Conservation (phyloP, 495 filamentous ascomycete species). For the Schizothecium vesticola region DNA sequence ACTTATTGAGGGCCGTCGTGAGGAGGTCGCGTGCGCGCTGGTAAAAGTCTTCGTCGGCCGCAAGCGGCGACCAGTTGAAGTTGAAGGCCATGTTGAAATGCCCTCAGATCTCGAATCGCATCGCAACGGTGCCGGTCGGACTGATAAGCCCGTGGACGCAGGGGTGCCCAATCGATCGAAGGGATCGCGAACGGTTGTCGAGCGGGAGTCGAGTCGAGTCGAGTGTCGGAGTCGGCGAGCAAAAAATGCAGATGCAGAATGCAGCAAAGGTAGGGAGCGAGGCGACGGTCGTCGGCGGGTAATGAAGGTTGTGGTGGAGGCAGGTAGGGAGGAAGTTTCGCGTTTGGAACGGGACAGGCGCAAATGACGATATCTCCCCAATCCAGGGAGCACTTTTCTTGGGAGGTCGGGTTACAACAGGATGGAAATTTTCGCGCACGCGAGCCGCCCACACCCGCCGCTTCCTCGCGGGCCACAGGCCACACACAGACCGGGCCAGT, state of each 20-base stretch:
- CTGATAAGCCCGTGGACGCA: slow-evolving; percentile 18
- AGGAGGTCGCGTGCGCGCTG: slow-evolving; percentile 87
- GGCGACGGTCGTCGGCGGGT: neutral
- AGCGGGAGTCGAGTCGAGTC: neutral
- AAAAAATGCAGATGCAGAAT: neutral
- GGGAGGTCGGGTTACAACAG: neutral
- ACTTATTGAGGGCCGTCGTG: slow-evolving; percentile 94
- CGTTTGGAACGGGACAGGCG: neutral
- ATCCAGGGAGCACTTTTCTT: neutral
- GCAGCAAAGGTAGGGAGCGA: neutral
- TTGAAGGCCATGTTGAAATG: slow-evolving; percentile 88
- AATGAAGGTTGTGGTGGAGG: neutral
- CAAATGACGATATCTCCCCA: neutral
- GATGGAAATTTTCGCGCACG: neutral
- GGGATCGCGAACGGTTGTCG: neutral
- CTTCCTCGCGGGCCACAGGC: neutral
- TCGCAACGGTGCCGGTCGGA: slow-evolving; percentile 21
- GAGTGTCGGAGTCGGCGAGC: neutral
- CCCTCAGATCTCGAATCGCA: slow-evolving; percentile 27
- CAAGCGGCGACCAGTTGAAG: slow-evolving; percentile 99
- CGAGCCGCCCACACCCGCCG: neutral
- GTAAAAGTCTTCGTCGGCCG: slow-evolving; percentile 88
- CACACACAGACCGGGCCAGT: neutral
- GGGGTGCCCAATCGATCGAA: slow-evolving; percentile 2
- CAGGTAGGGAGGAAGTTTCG: neutral